Evolutionary conservation across 441 rosid species (phyloP).

Genomic region (Lepidium campestre): DNA sequence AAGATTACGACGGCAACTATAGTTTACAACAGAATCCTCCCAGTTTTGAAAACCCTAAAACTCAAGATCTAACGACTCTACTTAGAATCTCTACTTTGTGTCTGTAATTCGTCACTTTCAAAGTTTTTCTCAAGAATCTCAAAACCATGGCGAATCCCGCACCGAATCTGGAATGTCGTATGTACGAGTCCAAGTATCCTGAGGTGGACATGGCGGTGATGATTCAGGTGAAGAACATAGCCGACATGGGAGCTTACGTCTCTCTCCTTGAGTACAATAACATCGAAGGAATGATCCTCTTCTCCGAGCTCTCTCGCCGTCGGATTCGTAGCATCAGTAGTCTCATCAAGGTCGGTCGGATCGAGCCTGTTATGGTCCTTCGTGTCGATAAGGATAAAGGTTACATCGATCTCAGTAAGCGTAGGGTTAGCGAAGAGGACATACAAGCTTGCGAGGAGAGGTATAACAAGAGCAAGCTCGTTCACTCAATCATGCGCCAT

Average conservation of each 20-base stretch:
- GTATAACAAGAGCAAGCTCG: slow-evolving; percentile 96
- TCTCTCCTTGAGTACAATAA: slow-evolving; percentile 92
- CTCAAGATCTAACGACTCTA: not conserved
- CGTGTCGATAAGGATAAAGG: slow-evolving; percentile 92
- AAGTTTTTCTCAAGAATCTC: not conserved
- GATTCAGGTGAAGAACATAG: slow-evolving; percentile 93
- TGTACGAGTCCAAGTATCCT: slow-evolving; percentile 89
- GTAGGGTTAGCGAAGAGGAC: slow-evolving; percentile 92
- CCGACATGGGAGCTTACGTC: slow-evolving; percentile 96
- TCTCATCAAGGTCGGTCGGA: slow-evolving; percentile 89
- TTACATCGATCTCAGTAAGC: slow-evolving; percentile 85
- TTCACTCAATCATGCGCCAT: slow-evolving; percentile 96
- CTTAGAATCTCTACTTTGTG: not conserved
- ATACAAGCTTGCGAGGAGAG: slow-evolving; percentile 90
- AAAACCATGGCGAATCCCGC: slow-evolving; percentile 41
- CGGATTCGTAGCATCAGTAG: slow-evolving; percentile 94
- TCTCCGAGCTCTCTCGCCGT: slow-evolving; percentile 96
- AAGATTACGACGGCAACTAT: not conserved
- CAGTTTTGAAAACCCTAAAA: slow-evolving; percentile 16
- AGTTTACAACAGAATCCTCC: not conserved
- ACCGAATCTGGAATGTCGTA: slow-evolving; percentile 87
- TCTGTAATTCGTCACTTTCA: not conserved
- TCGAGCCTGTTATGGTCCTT: slow-evolving; percentile 94
- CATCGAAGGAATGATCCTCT: slow-evolving; percentile 92
- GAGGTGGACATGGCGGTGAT: slow-evolving; percentile 97